phyloP scores from a whole-genome alignment of 176 grass and related monocot genomes.

The Microstegium vimineum region DNA sequence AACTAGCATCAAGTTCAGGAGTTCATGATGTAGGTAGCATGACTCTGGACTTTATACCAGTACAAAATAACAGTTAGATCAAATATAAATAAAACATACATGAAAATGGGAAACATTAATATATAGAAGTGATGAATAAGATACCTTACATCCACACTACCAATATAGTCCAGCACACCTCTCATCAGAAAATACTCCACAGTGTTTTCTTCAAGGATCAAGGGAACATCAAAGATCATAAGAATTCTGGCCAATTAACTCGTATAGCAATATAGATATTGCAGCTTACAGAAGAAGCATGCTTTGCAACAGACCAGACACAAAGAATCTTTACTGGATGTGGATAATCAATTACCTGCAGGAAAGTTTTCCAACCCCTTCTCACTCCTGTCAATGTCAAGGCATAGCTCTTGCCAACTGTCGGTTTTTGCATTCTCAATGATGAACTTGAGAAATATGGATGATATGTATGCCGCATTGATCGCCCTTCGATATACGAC shows the following conservation, averaged over 20 bases:
- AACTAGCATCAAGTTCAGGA: slow-evolving; percentile 94
- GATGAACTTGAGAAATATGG: slow-evolving; percentile 97
- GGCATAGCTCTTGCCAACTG: slow-evolving; percentile 78
- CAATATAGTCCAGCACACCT: slow-evolving; percentile 77
- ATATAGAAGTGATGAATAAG: slow-evolving; percentile 29
- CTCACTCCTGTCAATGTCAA: slow-evolving; percentile 78
- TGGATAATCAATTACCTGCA: slow-evolving; percentile 50
- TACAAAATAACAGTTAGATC: slow-evolving; percentile 39
- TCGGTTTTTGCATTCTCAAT: slow-evolving; percentile 79
- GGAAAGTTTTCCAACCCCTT: slow-evolving; percentile 64
- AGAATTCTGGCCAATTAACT: not conserved
- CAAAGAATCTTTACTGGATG: not conserved
- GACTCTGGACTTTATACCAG: slow-evolving; percentile 65
- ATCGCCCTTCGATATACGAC: slow-evolving; percentile 62
- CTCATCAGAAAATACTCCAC: slow-evolving; percentile 79
- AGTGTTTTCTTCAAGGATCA: slow-evolving; percentile 51
- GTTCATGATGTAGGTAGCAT: slow-evolving; percentile 88
- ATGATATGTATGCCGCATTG: slow-evolving; percentile 96
- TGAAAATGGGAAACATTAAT: not conserved
- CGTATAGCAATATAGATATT: not conserved
- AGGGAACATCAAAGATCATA: slow-evolving; percentile 8
- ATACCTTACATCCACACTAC: slow-evolving; percentile 90
- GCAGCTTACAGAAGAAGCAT: not conserved
- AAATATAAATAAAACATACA: not conserved
- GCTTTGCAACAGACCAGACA: slow-evolving; percentile 5